phyloP scores from a whole-genome alignment of 2,329 filamentous ascomycete species.

The Cyanodermella asteris region DNA sequence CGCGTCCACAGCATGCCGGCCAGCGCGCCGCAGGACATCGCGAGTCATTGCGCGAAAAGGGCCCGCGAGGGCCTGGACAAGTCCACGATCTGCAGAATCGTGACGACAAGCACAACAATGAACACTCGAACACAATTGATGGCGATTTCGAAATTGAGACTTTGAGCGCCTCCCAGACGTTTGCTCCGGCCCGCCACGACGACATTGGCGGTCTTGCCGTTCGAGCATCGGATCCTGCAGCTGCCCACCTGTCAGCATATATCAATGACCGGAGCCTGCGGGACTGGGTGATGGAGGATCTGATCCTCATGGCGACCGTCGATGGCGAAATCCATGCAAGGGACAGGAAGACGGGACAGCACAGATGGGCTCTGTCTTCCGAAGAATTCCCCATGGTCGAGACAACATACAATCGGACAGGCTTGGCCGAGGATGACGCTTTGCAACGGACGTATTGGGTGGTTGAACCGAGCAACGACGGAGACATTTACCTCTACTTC shows the following conservation, averaged over 20 bases:
- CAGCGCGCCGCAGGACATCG: too few relatives aligned
- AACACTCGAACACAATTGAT: constrained; percentile 11
- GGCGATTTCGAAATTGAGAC: constrained; percentile 8
- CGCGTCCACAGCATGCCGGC: too few relatives aligned
- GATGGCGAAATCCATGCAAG: constrained; percentile 87
- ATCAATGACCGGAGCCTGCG: constrained; percentile 88
- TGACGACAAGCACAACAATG: constrained; percentile 3
- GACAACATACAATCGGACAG: constrained; percentile 56
- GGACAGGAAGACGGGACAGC: constrained; percentile 65
- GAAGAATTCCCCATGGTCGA: constrained; percentile 76
- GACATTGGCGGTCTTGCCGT: constrained; percentile 63
- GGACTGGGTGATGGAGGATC: constrained; percentile 99
- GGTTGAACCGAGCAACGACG: constrained; percentile 75
- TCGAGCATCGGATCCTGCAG: constrained; percentile 69
- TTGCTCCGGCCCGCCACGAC: constrained; percentile 61
- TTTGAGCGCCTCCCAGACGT: constrained; percentile 39
- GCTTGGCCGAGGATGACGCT: constrained; percentile 54
- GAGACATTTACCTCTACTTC: constrained; percentile 72
- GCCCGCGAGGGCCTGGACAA: constrained; percentile 3
- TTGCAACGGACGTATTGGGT: too few relatives aligned
- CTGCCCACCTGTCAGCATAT: constrained; percentile 55
- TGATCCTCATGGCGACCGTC: constrained; percentile 98
- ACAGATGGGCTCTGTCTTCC: constrained; percentile 71
- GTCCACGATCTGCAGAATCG: constrained; percentile 1
- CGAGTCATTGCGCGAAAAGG: constrained; percentile 6